phyloP scores from a whole-genome alignment of 202 grass and related monocot species.

The Panicum hallii region DNA sequence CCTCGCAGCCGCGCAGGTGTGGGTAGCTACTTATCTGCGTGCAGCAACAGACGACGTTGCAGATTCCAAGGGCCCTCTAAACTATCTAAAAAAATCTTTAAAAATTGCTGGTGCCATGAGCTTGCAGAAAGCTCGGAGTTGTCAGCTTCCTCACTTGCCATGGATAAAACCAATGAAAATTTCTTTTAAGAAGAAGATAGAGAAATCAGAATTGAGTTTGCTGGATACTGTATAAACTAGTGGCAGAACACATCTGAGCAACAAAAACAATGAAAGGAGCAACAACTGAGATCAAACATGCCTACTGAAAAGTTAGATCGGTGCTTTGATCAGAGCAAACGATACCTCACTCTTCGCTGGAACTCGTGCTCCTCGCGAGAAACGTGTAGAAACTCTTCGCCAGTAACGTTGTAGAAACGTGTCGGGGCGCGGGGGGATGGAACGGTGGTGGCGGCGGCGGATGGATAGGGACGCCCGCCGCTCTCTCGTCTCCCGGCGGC shows the following conservation, averaged over 20 bases:
- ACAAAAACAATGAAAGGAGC: neutral
- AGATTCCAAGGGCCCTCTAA: neutral
- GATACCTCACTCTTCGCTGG: neutral
- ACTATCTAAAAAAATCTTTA: neutral
- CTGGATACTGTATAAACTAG: neutral
- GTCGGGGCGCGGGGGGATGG: neutral
- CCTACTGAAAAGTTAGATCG: neutral
- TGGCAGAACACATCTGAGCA: too few relatives aligned
- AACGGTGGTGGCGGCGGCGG: neutral
- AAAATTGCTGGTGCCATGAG: neutral
- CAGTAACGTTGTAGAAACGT: too few relatives aligned
- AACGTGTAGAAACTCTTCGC: neutral
- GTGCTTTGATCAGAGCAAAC: neutral
- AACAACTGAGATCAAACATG: neutral
- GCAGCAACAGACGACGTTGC: neutral
- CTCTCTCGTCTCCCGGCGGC: conserved; percentile 6
- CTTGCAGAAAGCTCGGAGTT: conserved; percentile 33
- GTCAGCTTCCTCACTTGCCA: neutral
- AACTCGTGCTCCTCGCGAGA: neutral
- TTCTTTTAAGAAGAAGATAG: neutral
- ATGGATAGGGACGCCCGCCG: neutral
- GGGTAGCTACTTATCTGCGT: conserved; percentile 22
- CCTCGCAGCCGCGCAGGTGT: neutral
- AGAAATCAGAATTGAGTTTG: neutral
- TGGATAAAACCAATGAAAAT: conserved; percentile 24